Evolutionary conservation across 2,329 filamentous ascomycete species (phyloP).

Genomic region (Dryadomyces quercus-mongolicae): DNA sequence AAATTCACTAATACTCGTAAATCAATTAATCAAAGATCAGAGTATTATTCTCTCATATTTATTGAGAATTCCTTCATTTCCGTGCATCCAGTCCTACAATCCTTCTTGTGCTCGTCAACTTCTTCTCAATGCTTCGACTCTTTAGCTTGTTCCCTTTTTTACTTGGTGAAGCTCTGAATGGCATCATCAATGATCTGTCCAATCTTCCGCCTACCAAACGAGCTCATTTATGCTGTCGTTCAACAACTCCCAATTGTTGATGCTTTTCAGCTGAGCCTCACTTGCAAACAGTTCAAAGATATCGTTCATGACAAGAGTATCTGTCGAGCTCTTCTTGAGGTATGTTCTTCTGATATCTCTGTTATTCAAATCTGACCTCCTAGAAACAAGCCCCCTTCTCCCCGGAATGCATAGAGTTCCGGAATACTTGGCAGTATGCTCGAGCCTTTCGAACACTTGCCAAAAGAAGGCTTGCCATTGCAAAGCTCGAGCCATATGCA

Average conservation of each 20-base stretch:
- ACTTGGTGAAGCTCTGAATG: not conserved
- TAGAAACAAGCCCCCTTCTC: constrained; percentile 3
- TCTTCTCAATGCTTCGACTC: not conserved
- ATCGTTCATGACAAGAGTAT: constrained; percentile 42
- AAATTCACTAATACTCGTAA: too few relatives aligned
- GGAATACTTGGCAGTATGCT: constrained; percentile 25
- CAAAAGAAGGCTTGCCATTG: constrained; percentile 48
- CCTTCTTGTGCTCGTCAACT: too few relatives aligned
- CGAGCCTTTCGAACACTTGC: constrained; percentile 46
- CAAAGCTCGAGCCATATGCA: constrained; percentile 49
- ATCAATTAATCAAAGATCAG: too few relatives aligned
- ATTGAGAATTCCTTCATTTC: not conserved
- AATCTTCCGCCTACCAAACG: constrained; percentile 40
- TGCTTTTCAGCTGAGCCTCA: constrained; percentile 41
- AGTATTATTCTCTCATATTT: too few relatives aligned
- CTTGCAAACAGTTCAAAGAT: constrained; percentile 36
- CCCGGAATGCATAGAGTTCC: not conserved
- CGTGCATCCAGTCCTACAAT: not conserved
- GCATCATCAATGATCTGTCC: constrained; percentile 15
- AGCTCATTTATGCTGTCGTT: constrained; percentile 49
- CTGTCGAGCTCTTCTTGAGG: constrained; percentile 45
- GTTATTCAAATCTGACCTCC: not conserved
- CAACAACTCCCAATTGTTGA: constrained; percentile 43
- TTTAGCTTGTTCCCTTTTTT: too few relatives aligned
- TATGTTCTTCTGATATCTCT: constrained; percentile 19